Evolutionary conservation across 441 rosid genomes (phyloP), one percentile per base, ranked within the genome.

Genomic region (Populus trichocarpa): DNA sequence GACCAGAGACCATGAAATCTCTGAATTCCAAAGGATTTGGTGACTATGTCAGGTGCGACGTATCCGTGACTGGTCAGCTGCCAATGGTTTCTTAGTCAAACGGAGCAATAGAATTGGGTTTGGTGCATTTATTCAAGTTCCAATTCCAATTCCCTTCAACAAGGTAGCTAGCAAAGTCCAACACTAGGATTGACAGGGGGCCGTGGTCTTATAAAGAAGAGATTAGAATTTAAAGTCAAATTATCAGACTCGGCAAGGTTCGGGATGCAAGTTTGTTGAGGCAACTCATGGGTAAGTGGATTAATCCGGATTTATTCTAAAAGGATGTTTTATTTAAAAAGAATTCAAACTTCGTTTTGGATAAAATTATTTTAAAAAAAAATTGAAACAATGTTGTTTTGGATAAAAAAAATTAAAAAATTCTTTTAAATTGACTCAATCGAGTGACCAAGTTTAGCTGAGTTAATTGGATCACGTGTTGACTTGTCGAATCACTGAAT

Each of bases 1-100:
- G 72, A 57, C 11, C 70, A 63, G 13, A 50, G 75, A 46, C 74
- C 26, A 32, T 35, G n/a, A 5, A 5, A 68, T 50, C 11, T 36
- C 50, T 75, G 82, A 57, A 79, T 75, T 63, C 71, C 75, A 22
- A 11, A 0, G 10, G 53, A 18, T 46, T 65, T 23, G 73, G 69
- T 72, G 42, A 6, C 0, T 0, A 46, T 46, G n/a, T 16, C 8
- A 50, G 16, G 59, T 1, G n/a, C 59, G n/a, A 50, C 59, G n/a
- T 50, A 16, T 50, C 59, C 59, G 2, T 53, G 61, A 18, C 9
- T 57, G 23, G 63, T 20, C 63, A 57, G 22, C 63, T 57, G 63
- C 63, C 63, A 0, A 20, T 18, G 63, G 63, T 18, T 20, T 57
- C 63, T 0, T 57, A 20, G 63, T 67, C 22, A 20, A 18, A 42